Conservation (phyloP, 1,139 yeast genomes). For the Saccharomyces uvarum region DNA sequence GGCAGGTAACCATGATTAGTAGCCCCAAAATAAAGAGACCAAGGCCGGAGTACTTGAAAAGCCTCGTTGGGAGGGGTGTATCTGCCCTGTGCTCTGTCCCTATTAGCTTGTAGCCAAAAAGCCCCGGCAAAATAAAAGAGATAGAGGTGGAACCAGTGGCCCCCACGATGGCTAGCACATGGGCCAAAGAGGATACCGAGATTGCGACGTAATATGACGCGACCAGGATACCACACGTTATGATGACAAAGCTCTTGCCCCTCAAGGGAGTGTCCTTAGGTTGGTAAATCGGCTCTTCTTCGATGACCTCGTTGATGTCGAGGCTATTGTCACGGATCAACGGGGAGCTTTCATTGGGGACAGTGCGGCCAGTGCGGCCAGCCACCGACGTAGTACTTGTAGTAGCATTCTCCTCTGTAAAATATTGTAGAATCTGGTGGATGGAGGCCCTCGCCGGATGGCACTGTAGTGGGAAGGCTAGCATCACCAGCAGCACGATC, state of each 20-base stretch:
- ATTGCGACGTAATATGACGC: constrained; percentile 68
- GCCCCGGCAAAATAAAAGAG: constrained; percentile 85
- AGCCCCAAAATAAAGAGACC: constrained; percentile 3
- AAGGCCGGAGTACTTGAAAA: constrained; percentile 2
- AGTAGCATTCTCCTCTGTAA: background rate
- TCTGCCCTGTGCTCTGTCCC: constrained; percentile 1
- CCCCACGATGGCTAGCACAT: constrained; percentile 86
- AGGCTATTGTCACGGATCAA: constrained; percentile 1
- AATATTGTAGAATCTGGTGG: constrained; percentile 2
- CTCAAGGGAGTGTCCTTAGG: constrained; percentile 26
- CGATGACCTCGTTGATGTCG: constrained; percentile 2
- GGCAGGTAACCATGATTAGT: constrained; percentile 5
- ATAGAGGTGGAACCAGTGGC: constrained; percentile 93
- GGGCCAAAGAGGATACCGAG: constrained; percentile 69
- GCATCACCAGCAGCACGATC: constrained; percentile 58
- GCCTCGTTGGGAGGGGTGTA: background rate
- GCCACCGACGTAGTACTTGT: background rate
- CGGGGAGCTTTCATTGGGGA: constrained; percentile 2
- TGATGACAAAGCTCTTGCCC: constrained; percentile 46
- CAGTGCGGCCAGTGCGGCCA: background rate
- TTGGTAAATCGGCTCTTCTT: constrained; percentile 26
- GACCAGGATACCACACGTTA: constrained; percentile 58
- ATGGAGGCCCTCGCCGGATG: constrained; percentile 43
- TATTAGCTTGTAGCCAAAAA: constrained; percentile 55
- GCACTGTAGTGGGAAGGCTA: constrained; percentile 68